These are phyloP conservation scores for Phytophthora vignae DNA, from an alignment of 352 stramenopile species.

Conservation along the genomic window DNA sequence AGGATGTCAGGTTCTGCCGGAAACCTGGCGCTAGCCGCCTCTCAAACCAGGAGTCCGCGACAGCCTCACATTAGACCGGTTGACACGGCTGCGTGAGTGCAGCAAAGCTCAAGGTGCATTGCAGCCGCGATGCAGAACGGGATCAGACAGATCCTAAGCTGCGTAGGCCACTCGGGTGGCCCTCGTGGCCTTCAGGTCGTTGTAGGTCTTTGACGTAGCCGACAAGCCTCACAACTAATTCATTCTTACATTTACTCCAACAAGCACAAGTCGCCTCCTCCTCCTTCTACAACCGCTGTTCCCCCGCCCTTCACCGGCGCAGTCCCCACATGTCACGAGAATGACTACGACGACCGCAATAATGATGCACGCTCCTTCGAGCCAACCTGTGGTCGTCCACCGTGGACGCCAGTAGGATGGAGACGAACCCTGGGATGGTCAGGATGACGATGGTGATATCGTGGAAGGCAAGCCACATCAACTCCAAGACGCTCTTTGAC, in stretches of 20 bases:
- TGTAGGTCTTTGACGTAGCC: not conserved
- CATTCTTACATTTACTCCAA: not conserved
- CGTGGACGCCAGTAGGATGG: no score
- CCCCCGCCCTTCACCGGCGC: no score
- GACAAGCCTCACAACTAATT: not conserved
- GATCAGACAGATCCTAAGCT: not conserved
- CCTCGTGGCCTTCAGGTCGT: not conserved
- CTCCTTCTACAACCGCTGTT: no score
- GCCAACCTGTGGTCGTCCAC: no score
- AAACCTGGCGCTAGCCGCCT: not conserved
- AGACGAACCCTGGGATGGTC: no score
- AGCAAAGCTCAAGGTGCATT: not conserved
- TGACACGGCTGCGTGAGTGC: not conserved
- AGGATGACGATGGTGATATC: no score
- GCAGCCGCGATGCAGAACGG: slow-evolving; percentile 11
- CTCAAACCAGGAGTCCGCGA: not conserved
- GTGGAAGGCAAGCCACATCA: no score
- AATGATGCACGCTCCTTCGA: no score
- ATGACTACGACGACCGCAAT: no score
- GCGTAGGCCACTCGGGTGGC: not conserved
- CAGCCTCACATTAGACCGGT: not conserved
- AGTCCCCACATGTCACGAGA: no score
- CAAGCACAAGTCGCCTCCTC: not conserved
- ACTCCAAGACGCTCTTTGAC: no score
- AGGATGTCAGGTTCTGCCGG: not conserved